Evolutionary conservation across 2,329 filamentous ascomycete genomes (phyloP), one percentile per base, ranked within the genome.

Genomic region (Fusarium albidum): DNA sequence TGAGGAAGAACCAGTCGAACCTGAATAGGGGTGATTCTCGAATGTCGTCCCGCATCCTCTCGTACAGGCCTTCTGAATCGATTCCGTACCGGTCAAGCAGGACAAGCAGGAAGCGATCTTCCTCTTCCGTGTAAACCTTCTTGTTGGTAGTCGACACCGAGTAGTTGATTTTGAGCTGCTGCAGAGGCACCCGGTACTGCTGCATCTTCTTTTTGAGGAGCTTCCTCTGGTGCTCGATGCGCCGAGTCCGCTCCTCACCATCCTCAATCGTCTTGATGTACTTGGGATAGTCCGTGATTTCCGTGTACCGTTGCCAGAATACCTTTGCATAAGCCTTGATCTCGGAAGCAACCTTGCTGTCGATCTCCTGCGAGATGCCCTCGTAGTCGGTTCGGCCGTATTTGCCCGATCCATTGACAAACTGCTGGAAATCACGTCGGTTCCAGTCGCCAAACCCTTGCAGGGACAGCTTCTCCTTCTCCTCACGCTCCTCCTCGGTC

Each of bases 1-100:
- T 96, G 33, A 99, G 82, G 81, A 99, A 97, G 79, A 99, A 99
- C 96, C 96, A 99, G 72, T 99, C 95, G 68, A 99, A 99, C 32
- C 95, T 87, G 83, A 99, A 99, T 4, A 99, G 80, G 9, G 95
- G 93, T 50, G 89, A 94, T 62, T 97, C 92, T 28, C 93, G 89
- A 62, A 99, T 96, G 71, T 98, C 95, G 61, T 98, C 94, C n/a
- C 95, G 89, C 69, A 99, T 96, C 72, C 87, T 88, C 66, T 99
- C 95, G 72, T 95, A 96, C 58, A 99, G 83, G 28, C 86, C 86
- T 67, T 98, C 94, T 2, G 90, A 89, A 70, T 99, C 96, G 29
- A 99, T 87, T 7, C 96, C 95, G 66, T 92, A 90, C 73, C 89
- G 91, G 75, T 99, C 92, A 6, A 99, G 82, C 76, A 97, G 89